Conservation (phyloP, 2,329 filamentous ascomycete genomes). For the Apiospora hydei region DNA sequence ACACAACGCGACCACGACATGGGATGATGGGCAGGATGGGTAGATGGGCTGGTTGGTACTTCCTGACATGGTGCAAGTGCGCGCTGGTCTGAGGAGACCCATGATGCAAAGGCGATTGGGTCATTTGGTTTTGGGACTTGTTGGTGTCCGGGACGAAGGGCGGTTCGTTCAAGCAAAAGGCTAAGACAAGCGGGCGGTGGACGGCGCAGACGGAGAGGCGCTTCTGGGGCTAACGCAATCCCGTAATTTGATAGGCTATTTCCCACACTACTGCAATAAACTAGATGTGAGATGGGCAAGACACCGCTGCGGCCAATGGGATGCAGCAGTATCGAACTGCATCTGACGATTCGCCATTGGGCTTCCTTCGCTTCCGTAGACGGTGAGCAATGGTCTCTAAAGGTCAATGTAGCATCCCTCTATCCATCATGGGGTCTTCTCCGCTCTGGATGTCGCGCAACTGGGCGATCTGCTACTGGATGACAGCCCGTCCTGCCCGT, state of each 20-base stretch:
- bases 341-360: not conserved
- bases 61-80: not conserved
- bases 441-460: not conserved
- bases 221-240: not conserved
- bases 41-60: not conserved
- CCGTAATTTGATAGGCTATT: slow-evolving; percentile 10
- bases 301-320: not conserved
- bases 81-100: not conserved
- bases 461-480: slow-evolving; percentile 10
- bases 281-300: not conserved
- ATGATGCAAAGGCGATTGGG: slow-evolving; percentile 1
- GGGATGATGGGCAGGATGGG: not conserved
- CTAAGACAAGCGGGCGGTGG: not conserved
- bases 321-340: not conserved
- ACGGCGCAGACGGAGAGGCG: slow-evolving; percentile 5
- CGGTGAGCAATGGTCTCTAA: not conserved
- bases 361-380: not conserved
- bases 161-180: not conserved
- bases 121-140: not conserved
- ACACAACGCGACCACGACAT: not conserved
- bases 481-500: not conserved
- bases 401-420: not conserved
- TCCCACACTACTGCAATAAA: not conserved
- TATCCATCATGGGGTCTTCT: slow-evolving; percentile 1
- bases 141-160: too few species aligned